Conservation (phyloP, 768 basidiomycete genomes). For the Pleurotus cornucopiae region DNA sequence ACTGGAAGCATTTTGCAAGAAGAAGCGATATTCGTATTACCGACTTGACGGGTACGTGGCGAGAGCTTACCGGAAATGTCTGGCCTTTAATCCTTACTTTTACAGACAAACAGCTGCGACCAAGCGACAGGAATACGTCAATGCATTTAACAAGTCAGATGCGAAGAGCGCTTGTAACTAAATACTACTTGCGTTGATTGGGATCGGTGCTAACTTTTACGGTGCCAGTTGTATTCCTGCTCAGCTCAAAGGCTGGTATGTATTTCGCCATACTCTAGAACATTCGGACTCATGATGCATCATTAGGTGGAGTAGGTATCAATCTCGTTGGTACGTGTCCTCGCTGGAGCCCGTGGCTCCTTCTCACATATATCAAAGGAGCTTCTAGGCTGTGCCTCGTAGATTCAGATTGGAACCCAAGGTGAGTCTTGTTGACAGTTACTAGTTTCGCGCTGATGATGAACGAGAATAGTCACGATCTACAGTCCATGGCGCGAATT, state of each 20-base stretch:
- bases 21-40: conserved; percentile 69
- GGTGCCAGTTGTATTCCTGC: conserved; percentile 75
- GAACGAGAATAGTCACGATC: conserved; percentile 58
- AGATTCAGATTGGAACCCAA: conserved; percentile 95
- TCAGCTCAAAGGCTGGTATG: conserved; percentile 84
- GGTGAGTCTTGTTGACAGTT: conserved; percentile 32
- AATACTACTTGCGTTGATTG: not conserved
- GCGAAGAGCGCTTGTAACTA: conserved; percentile 68
- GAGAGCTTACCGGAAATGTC: not conserved
- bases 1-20: conserved; percentile 81
- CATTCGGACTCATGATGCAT: too few relatives aligned
- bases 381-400: conserved; percentile 84
- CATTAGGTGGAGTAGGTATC: conserved; percentile 81
- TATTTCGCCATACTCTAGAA: not conserved
- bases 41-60: conserved; percentile 78
- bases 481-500: conserved; percentile 97
- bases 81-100: not conserved
- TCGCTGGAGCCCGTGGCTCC: not conserved
- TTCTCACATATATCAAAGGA: conserved; percentile 24
- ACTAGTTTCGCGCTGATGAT: not conserved
- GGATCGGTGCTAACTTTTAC: not conserved
- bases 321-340: conserved; percentile 72
- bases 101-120: conserved; percentile 67
- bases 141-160: conserved; percentile 78
- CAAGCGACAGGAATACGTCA: conserved; percentile 85